Conservation (phyloP, 2,329 filamentous ascomycete species). For the Acephala macrosclerotiorum region DNA sequence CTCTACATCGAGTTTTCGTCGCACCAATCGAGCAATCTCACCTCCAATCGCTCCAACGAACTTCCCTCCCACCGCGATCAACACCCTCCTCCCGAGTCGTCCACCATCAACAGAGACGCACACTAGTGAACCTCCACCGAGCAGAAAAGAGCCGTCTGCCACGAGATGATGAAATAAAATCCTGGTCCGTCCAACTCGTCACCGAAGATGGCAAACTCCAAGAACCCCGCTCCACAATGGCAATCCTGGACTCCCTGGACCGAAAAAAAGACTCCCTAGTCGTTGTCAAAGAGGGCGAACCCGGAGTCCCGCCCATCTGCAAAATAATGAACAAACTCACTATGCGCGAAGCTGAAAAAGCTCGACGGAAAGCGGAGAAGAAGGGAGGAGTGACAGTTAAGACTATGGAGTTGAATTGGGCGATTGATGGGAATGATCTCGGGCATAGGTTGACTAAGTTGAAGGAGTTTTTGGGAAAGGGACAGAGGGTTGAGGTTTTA, state of each 20-base stretch:
- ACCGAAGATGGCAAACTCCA: slow-evolving; percentile 46
- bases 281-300: slow-evolving; percentile 50
- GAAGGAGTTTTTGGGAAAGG: slow-evolving; percentile 74
- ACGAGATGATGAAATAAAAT: slow-evolving; percentile 57
- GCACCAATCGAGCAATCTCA: slow-evolving; percentile 45
- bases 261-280: slow-evolving; percentile 58
- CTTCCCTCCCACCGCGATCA: slow-evolving; percentile 12
- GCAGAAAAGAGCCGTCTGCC: slow-evolving; percentile 45
- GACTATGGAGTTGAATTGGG: slow-evolving; percentile 90
- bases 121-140: slow-evolving; percentile 19
- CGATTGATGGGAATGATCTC: slow-evolving; percentile 79
- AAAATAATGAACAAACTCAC: slow-evolving; percentile 69
- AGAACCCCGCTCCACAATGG: slow-evolving; percentile 40
- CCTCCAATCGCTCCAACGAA: slow-evolving; percentile 33
- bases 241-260: slow-evolving; percentile 55
- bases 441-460: slow-evolving; percentile 73
- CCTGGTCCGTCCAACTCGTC: slow-evolving; percentile 52
- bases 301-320: slow-evolving; percentile 65
- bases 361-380: slow-evolving; percentile 54
- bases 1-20: slow-evolving; percentile 57
- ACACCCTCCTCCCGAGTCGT: slow-evolving; percentile 9
- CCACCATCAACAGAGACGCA: slow-evolving; percentile 21
- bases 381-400: slow-evolving; percentile 60
- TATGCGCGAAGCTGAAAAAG: slow-evolving; percentile 51
- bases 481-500: slow-evolving; percentile 76